A percentile compares a stretch with the other conserved stretches of the same genome.
Evolutionary conservation across 352 stramenopile genomes (phyloP).

Genomic region (Pythium brachiatum): DNA sequence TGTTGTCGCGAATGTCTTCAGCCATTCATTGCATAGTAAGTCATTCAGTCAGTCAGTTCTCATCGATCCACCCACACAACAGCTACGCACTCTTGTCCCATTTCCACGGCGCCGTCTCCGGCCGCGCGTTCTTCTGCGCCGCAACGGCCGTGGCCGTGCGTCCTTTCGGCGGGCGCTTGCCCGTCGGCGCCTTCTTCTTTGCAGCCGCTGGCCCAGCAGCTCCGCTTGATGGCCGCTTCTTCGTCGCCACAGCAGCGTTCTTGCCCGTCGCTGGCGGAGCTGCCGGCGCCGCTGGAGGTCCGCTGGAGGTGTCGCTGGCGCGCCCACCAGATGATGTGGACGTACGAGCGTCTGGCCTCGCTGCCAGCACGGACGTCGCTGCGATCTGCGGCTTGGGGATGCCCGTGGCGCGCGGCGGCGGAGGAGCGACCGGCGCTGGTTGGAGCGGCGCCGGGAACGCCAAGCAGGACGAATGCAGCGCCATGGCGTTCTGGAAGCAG

Average conservation of each 20-base stretch:
- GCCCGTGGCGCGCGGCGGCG: constrained; percentile 24
- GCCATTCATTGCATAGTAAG: neutral
- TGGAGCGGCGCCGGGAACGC: constrained; percentile 42
- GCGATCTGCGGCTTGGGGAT: constrained; percentile 40
- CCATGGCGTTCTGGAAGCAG: constrained; percentile 71
- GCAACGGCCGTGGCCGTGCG: constrained; percentile 19
- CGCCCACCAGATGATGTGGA: constrained; percentile 7
- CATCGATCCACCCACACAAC: neutral
- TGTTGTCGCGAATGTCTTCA: constrained; percentile 68
- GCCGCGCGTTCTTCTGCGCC: constrained; percentile 29
- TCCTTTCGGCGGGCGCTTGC: constrained; percentile 13
- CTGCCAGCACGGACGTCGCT: neutral
- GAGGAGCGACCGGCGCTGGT: constrained; percentile 1
- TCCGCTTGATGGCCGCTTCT: constrained; percentile 20
- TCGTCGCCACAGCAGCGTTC: neutral
- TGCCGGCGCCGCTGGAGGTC: neutral
- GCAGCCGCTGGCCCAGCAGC: neutral
- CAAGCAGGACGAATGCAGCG: constrained; percentile 73
- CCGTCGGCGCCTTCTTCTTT: constrained; percentile 22
- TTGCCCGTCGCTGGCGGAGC: neutral
- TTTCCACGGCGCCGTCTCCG: constrained; percentile 52
- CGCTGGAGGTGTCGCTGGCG: constrained; percentile 9
- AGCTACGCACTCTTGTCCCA: constrained; percentile 72
- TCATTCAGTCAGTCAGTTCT: neutral
- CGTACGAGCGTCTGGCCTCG: neutral